Evolutionary conservation across 2,329 filamentous ascomycete species (phyloP), one percentile per base, ranked within the genome.

Genomic region (Phialophora verrucosa): DNA sequence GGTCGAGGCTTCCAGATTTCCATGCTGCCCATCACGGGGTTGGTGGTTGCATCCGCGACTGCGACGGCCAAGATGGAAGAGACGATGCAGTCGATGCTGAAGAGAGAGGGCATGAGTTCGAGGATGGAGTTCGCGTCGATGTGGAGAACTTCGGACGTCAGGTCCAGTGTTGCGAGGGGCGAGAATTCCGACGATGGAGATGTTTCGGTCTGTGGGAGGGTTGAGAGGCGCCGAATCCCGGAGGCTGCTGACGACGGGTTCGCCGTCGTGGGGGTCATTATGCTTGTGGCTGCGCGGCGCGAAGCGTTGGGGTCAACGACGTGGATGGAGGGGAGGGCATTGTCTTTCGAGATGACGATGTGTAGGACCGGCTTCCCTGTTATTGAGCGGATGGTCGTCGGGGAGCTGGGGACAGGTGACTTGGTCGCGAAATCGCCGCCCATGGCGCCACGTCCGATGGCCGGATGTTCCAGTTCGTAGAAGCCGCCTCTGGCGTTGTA

Each of bases 391-490:
- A 67, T 47, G 10, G 66, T 67, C 27, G 63, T 63, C 12, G 63
- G 56, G 2, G 63, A 65, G 17, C 51, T 42, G 25, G 47, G 32
- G 4, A 55, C 17, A 1, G 69, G 69, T 14, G 64, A 65, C 6
- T 64, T 56, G 7, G 57, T 44, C 4, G 68, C 68, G 17, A 70
- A 70, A 14, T 70, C 61, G 20, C 63, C 65, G 10, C 65, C 65
- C 55, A 67, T 59, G 3, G 68, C 62, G n/a, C 61, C 67, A 74
- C 74, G 25, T 70, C 73, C 76, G 2, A 82, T 71, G 1, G 79
- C 79, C 8, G 81, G 81, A 65, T 83, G 81, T 44, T 79, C 76
- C 11, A 84, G 75, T 66, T 82, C 80, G 70, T 83, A 83, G 25
- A 78, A 75, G 3, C 74, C 72, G 20, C 76, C 75, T 2, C 75